phyloP scores from a whole-genome alignment of 495 filamentous ascomycete genomes.

The Ramalina peruviana region DNA sequence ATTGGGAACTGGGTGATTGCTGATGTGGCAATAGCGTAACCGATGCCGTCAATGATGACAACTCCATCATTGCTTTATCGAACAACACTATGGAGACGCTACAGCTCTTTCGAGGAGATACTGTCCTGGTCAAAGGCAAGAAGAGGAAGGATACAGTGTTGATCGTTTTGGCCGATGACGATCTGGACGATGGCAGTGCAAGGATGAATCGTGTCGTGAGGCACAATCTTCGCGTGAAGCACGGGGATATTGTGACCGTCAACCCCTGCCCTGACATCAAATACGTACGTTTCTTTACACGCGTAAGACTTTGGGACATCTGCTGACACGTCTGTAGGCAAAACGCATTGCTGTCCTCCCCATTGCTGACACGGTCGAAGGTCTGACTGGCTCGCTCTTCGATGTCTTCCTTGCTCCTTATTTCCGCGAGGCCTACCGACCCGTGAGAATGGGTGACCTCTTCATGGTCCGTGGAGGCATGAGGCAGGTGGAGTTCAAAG shows the following conservation, averaged over 20 bases:
- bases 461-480: slow-evolving; percentile 96
- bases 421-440: slow-evolving; percentile 97
- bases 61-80: slow-evolving; percentile 95
- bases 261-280: slow-evolving; percentile 99
- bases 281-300: slow-evolving; percentile 56
- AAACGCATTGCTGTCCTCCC: slow-evolving; percentile 98
- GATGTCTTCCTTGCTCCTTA: slow-evolving; percentile 98
- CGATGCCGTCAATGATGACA: slow-evolving; percentile 96
- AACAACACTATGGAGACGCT: slow-evolving; percentile 99
- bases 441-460: slow-evolving; percentile 88
- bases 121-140: slow-evolving; percentile 95
- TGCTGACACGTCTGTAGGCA: slow-evolving; percentile 43
- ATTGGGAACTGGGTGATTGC: slow-evolving; percentile 11
- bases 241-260: slow-evolving; percentile 91
- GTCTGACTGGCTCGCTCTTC: slow-evolving; percentile 91
- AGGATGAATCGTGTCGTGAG: slow-evolving; percentile 96
- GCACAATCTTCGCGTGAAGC: slow-evolving; percentile 96
- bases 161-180: slow-evolving; percentile 94
- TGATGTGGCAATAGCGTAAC: slow-evolving; percentile 59
- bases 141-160: slow-evolving; percentile 98
- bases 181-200: slow-evolving; percentile 90
- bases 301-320: slow-evolving; percentile 5
- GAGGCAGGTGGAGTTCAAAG: slow-evolving; percentile 98
- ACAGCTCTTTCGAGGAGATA: slow-evolving; percentile 95
- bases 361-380: slow-evolving; percentile 96